Base-by-base conservation (phyloP, 768 basidiomycete species). In the Amanita fuliginea region DNA sequence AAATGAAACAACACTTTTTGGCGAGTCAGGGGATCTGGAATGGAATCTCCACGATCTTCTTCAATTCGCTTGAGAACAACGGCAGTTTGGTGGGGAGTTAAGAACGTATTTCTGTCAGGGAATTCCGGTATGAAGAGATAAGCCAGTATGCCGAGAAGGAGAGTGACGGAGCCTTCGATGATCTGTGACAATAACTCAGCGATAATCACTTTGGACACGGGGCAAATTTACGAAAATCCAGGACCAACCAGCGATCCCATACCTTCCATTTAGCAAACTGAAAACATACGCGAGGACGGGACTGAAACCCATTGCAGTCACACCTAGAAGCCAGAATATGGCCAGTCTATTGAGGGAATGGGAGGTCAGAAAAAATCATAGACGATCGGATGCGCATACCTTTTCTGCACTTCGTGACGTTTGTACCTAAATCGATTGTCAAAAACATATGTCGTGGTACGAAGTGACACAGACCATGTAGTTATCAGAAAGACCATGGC, bases 41-140 rank as follows among this genome's bases (percentile, higher is more conserved):
- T 44, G 1, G 74, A 68, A 55, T 76, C 75, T 10, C 73, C 72
- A n/a, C 74, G 68, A 54, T 75, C 75, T 4, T 72, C 68, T 47
- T 75, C 71, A 36, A 75, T 68, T 10, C 75, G 70, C 55, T 63
- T 66, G 40, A 76, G 47, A 19, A 76, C 65, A 36, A 74, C 51
- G 2, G 63, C 64, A 11, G 72, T 73, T 57, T 74, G 69, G 43
- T 70, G 64, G 4, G 63, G 55, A 8, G 67, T 67, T 39, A 75
- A 59, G 59, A 75, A 75, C 2, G 51, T 66, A 56, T 75, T 76
- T 54, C 62, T 61, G 51, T 75, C 69, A 8, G 73, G 75, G 52
- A 75, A 75, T 21, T 73, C 67, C 1, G 72, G 69, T 46, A 74
- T 62, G 52, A 65, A 67, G 46, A 72, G 58, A 64, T 66, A 75